Percentiles rank a stretch among this genome's conserved stretches.
phyloP scores from a whole-genome alignment of 73 alveolate species.

The Paramecium biaurelia region DNA sequence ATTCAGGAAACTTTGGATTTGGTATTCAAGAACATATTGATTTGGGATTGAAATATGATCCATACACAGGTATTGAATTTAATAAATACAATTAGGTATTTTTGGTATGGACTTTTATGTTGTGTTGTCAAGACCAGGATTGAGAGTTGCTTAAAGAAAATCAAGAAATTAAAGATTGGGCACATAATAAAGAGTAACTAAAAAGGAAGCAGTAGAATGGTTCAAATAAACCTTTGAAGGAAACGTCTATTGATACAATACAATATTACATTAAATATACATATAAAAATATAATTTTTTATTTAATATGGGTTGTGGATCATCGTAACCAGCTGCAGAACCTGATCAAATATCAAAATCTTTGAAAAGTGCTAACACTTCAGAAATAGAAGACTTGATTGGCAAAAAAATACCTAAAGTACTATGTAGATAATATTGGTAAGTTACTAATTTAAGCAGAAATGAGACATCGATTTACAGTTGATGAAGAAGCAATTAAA shows the following conservation, averaged over 20 bases:
- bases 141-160: conserved; percentile 71
- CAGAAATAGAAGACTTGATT: conserved; percentile 46
- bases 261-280: background rate
- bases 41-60: conserved; percentile 83
- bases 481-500: conserved; percentile 8
- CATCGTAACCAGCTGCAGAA: conserved; percentile 32
- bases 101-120: conserved; percentile 85
- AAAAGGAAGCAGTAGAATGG: conserved; percentile 66
- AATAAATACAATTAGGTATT: conserved; percentile 52
- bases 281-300: background rate
- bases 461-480: conserved; percentile 10
- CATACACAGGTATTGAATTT: conserved; percentile 60
- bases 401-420: conserved; percentile 46
- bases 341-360: conserved; percentile 19
- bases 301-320: conserved; percentile 54
- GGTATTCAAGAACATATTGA: conserved; percentile 84
- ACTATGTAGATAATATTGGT: background rate
- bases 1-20: conserved; percentile 80
- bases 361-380: background rate
- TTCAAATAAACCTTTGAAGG: conserved; percentile 67
- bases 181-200: conserved; percentile 60
- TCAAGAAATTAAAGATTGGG: conserved; percentile 68
- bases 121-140: conserved; percentile 76
- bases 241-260: conserved; percentile 66
- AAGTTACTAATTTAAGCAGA: conserved; percentile 44